Evolutionary conservation across 2,329 filamentous ascomycete genomes (phyloP), one percentile per base, ranked within the genome.

Genomic region (Cordyceps farinosa): DNA sequence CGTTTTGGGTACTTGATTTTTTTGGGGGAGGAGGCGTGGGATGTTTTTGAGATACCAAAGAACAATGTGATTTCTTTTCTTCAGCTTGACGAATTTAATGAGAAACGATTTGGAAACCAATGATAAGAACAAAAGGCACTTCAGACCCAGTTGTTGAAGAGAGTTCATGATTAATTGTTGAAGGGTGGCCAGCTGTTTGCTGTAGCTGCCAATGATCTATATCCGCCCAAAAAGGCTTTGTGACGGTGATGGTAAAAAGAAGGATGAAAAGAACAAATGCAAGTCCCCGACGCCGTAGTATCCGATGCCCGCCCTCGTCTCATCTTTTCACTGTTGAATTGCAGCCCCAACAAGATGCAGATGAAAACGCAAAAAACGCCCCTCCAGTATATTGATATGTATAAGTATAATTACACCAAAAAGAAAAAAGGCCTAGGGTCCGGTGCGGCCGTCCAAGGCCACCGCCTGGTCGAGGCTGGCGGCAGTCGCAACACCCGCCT

Each of bases 391-490:
- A 52, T 60, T 60, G 13, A 32, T 38, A 30, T 62, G 15, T 42
- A 30, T 55, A 40, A 13, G 34, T 55, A 50, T 55, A 47, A 29
- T 22, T 61, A 52, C 40, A 50, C 32, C 22, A 48, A 45, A 17
- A 17, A 29, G 36, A 45, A 15, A 29, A 17, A 44, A 51, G 38
- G 11, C 9, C 61, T 63, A 66, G 17, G 61, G 52, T 3, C 64
- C 27, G 34, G 58, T 52, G 5, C 58, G 48, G 13, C 73, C 73
- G 58, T 77, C 77, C 22, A 79, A 64, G 1, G 75, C 75, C n/a
- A 77, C 74, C 0, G 78, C 72, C 66, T 79, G 72, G n/a, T 72
- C 73, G 2, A 82, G 69, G 36, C 66, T 71, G 47, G 72, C 70
- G 47, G 72, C 70, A 1, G 75, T 65, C 3, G 68, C 67, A 60